These are phyloP conservation scores for Purpureocillium lavendulum DNA, from an alignment of 2,329 filamentous ascomycete genomes.

Conservation along the genomic window DNA sequence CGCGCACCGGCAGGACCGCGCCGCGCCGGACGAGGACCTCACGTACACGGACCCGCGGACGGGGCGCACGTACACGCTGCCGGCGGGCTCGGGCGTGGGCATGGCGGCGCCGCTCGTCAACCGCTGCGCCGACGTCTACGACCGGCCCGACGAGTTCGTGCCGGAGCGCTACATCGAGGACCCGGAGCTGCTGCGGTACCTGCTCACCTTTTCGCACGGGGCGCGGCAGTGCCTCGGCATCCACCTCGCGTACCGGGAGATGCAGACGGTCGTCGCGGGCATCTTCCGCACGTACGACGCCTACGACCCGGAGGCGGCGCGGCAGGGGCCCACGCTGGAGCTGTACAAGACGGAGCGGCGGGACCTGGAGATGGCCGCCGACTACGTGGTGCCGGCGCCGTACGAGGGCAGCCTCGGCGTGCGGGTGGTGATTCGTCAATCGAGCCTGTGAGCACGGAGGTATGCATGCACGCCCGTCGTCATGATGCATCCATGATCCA, in stretches of 20 bases:
- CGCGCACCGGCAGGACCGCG: slow-evolving; percentile 37
- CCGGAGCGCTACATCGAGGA: slow-evolving; percentile 27
- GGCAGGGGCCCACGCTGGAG: slow-evolving; percentile 19
- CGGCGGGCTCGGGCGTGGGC: slow-evolving; percentile 24
- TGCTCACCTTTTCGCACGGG: slow-evolving; percentile 26
- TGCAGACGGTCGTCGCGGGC: slow-evolving; percentile 27
- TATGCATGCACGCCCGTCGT: too few species aligned
- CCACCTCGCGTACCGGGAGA: slow-evolving; percentile 28
- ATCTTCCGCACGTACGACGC: slow-evolving; percentile 29
- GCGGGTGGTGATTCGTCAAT: too few species aligned
- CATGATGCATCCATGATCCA: too few species aligned
- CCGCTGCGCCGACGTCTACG: slow-evolving; percentile 23
- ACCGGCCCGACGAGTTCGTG: slow-evolving; percentile 21
- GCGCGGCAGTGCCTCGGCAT: slow-evolving; percentile 26
- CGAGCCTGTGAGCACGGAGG: too few species aligned
- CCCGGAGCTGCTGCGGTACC: slow-evolving; percentile 22
- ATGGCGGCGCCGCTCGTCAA: slow-evolving; percentile 28
- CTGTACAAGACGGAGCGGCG: slow-evolving; percentile 25
- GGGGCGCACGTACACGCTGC: slow-evolving; percentile 19
- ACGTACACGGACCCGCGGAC: slow-evolving; percentile 18
- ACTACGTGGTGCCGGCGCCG: slow-evolving; percentile 30
- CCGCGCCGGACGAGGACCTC: slow-evolving; percentile 30
- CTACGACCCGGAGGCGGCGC: too few species aligned
- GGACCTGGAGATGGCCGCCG: slow-evolving; percentile 26
- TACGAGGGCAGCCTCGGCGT: too few species aligned